Base-by-base conservation (phyloP, 1,139 yeast genomes). In the Yarrowia galli region DNA sequence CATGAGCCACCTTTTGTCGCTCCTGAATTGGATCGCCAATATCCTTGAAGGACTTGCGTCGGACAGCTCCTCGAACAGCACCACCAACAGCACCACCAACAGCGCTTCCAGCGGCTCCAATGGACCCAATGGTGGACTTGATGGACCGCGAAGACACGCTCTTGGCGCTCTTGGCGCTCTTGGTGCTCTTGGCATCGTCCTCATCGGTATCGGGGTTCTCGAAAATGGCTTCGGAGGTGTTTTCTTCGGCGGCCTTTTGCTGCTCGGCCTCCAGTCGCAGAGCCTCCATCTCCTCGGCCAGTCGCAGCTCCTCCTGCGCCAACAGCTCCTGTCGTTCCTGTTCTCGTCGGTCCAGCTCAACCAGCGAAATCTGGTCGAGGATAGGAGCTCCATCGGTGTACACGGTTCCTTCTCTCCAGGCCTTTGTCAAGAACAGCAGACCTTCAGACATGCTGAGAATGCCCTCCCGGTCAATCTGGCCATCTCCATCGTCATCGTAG, bases 361-460 rank as follows among this genome's bases (percentile, higher is more conserved):
- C 56, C 18, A 69, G 65, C 2, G 77, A 73, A 0, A 69, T 69
- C 16, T 69, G 67, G 54, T 75, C 78, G 38, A 75, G 67, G 12
- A 73, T 69, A 7, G 73, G 69, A 6, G 69, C 72, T 5, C 40
- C 45, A 18, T 61, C 56, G 10, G 66, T 61, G 45, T 45, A 46
- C 23, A 61, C 56, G n/a, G 66, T 63, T 1, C 73, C 74, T 56
- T 75, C 79, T 46, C 79, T 71, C 72, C 74, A 91, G 0, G 97
- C 97, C 43, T 89, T 83, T 0, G 97, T 93, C 42, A 95, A 82
- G 73, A 87, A 89, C 25, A 95, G 79, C 65, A 95, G 79, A 66
- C 95, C 98, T 75, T 95, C 99, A 0, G 97, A 92, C 71, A 93
- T 84, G 72, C 88, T 88, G 67, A 95, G 80, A 10, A 95, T 91